These are phyloP conservation scores for Quercus parvula DNA, from an alignment of 306 rosid species.

Conservation along the genomic window DNA sequence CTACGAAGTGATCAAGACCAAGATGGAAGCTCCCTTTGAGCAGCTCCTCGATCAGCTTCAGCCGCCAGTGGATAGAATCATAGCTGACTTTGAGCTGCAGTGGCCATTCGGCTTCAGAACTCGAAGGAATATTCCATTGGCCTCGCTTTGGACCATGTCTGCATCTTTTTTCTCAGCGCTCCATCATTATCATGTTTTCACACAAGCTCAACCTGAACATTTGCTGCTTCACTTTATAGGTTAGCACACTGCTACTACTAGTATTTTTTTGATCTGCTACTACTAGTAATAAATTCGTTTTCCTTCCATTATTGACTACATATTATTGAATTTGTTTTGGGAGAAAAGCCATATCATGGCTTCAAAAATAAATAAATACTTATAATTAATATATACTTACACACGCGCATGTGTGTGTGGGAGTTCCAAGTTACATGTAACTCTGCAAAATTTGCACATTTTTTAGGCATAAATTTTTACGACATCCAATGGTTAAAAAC, in stretches of 20 bases:
- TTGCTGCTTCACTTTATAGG: conserved; percentile 25
- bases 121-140: conserved; percentile 38
- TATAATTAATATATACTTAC: too few species aligned
- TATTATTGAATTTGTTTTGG: too few species aligned
- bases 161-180: conserved; percentile 28
- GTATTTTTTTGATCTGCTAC: too few species aligned
- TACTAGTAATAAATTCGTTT: too few species aligned
- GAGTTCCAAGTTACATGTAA: too few species aligned
- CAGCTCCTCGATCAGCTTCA: conserved; percentile 25
- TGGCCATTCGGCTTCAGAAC: conserved; percentile 31
- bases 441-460: too few species aligned
- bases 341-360: too few species aligned
- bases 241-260: neutral
- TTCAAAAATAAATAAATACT: too few species aligned
- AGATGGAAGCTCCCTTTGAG: conserved; percentile 48
- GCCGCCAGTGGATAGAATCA: conserved; percentile 3
- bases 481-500: too few species aligned
- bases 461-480: too few species aligned
- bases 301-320: too few species aligned
- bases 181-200: conserved; percentile 27
- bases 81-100: conserved; percentile 30
- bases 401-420: too few species aligned
- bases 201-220: conserved; percentile 27
- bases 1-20: conserved; percentile 34
- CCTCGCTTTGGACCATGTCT: conserved; percentile 39